Conservation (phyloP, 2,329 filamentous ascomycete species). For the Pseudogymnoascus sp. region DNA sequence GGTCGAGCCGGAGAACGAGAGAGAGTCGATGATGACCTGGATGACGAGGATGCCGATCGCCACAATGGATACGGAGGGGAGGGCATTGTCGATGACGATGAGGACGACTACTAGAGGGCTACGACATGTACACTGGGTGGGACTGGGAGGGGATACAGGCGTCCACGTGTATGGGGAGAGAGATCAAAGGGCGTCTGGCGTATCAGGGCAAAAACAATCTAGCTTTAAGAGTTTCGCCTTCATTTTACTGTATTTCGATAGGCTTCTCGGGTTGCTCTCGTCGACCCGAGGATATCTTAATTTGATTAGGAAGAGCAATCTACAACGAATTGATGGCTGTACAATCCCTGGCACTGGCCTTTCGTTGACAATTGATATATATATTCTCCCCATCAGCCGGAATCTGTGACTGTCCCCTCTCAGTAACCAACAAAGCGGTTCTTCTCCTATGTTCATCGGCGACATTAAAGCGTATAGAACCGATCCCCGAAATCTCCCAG, state of each 20-base stretch:
- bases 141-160: neutral
- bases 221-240: constrained; percentile 8
- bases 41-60: constrained; percentile 26
- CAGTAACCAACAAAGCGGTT: neutral
- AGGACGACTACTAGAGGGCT: constrained; percentile 47
- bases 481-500: constrained; percentile 93
- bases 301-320: constrained; percentile 2
- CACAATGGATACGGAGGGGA: constrained; percentile 46
- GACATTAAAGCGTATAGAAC: constrained; percentile 79
- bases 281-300: neutral
- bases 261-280: constrained; percentile 1
- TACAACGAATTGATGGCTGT: constrained; percentile 6
- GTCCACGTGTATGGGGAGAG: neutral
- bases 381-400: neutral
- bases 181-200: constrained; percentile 4
- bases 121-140: neutral
- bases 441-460: neutral
- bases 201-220: constrained; percentile 7
- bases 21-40: constrained; percentile 24
- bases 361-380: neutral
- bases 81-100: constrained; percentile 48
- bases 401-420: neutral
- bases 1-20: constrained; percentile 3
- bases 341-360: neutral
- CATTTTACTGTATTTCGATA: constrained; percentile 6